Conservation (phyloP, 2,329 filamentous ascomycete species). For the Meredithiella fracta region DNA sequence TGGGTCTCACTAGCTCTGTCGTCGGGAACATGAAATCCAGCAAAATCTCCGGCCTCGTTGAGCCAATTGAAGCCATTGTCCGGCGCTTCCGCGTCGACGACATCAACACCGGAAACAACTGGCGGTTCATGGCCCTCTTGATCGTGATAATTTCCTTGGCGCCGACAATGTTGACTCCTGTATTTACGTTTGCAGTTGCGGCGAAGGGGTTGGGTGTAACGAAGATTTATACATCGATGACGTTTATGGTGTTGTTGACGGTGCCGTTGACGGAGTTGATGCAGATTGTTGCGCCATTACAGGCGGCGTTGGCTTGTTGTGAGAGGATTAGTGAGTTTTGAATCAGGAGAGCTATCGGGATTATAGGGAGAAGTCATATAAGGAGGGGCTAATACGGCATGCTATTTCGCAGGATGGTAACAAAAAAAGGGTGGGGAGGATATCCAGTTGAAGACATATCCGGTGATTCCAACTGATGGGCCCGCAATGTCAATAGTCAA, state of each 20-base stretch:
- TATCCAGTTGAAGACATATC: neutral
- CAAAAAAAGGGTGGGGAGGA: neutral
- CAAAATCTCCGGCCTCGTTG: conserved; percentile 17
- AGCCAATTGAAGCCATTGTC: conserved; percentile 18
- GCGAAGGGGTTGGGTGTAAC: conserved; percentile 20
- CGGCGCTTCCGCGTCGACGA: conserved; percentile 20
- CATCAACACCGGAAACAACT: conserved; percentile 19
- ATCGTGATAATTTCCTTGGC: conserved; percentile 22
- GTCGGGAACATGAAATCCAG: conserved; percentile 22
- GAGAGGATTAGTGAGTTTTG: conserved; percentile 15
- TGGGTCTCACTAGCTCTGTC: conserved; percentile 20
- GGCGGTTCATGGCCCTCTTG: conserved; percentile 22
- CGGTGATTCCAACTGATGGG: neutral
- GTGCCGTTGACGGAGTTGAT: conserved; percentile 15
- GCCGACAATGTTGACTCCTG: conserved; percentile 21
- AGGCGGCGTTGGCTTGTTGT: conserved; percentile 14
- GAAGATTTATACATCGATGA: conserved; percentile 24
- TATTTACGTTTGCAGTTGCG: conserved; percentile 20
- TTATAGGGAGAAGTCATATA: neutral
- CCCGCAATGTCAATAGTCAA: conserved; percentile 5
- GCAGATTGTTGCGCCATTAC: conserved; percentile 15
- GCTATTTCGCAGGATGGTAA: too few species aligned
- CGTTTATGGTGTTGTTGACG: conserved; percentile 17
- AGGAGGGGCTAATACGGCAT: too few species aligned
- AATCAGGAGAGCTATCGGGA: conserved; percentile 8